Conservation (phyloP, 176 grass and related monocot genomes). For the Zoysia japonica region DNA sequence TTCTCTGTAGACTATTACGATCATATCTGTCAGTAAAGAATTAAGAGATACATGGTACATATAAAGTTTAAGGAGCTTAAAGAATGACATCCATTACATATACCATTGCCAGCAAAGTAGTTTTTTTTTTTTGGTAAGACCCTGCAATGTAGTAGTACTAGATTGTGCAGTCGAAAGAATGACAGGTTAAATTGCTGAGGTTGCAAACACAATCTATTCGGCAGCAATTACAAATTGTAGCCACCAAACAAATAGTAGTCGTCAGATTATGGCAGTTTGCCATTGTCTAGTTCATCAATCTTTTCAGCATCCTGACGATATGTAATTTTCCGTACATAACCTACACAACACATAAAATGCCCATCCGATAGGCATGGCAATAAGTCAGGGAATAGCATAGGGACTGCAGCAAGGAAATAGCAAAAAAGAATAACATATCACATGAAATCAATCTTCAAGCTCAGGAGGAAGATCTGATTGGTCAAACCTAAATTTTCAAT, state of each 20-base stretch:
- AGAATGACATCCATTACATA: slow-evolving; percentile 37
- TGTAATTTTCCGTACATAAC: slow-evolving; percentile 96
- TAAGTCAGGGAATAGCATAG: slow-evolving; percentile 3
- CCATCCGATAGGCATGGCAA: slow-evolving; percentile 3
- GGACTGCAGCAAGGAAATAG: background rate
- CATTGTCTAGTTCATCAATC: slow-evolving; percentile 79
- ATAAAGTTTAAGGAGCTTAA: slow-evolving; percentile 17
- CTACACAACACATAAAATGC: slow-evolving; percentile 53
- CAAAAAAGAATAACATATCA: background rate
- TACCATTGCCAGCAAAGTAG: slow-evolving; percentile 23
- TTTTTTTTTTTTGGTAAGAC: too few species aligned
- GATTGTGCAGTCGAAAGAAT: slow-evolving; percentile 25
- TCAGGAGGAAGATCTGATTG: background rate
- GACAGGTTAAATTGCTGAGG: slow-evolving; percentile 23
- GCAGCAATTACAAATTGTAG: slow-evolving; percentile 29
- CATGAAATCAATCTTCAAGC: background rate
- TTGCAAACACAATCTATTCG: slow-evolving; percentile 20
- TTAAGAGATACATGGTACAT: background rate
- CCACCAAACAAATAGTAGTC: background rate
- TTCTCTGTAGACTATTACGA: slow-evolving; percentile 24
- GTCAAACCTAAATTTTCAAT: slow-evolving; percentile 10
- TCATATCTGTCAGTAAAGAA: slow-evolving; percentile 20
- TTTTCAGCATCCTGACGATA: slow-evolving; percentile 65
- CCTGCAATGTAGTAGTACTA: background rate
- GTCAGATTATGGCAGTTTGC: slow-evolving; percentile 65